These are phyloP conservation scores for Fusarium tupiense DNA, from an alignment of 2,329 filamentous ascomycete species.

Conservation along the genomic window DNA sequence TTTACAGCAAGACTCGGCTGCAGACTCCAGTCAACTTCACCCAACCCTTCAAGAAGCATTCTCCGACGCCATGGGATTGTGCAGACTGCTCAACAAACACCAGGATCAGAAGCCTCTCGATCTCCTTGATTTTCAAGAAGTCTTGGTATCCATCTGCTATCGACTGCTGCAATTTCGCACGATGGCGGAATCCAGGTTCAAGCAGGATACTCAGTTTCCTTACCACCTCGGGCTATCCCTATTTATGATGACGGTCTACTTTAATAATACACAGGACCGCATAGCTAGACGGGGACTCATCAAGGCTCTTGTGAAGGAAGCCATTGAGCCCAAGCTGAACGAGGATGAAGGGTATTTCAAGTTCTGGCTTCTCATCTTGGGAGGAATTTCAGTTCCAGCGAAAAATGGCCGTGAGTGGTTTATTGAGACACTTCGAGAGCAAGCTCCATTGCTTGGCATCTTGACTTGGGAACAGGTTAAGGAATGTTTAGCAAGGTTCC, in stretches of 20 bases:
- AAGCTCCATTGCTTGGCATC: background rate
- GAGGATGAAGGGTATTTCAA: background rate
- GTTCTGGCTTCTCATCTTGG: background rate
- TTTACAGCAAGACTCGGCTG: background rate
- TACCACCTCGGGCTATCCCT: background rate
- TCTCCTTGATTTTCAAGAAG: conserved; percentile 4
- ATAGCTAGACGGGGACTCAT: background rate
- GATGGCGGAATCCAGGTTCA: background rate
- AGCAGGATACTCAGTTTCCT: background rate
- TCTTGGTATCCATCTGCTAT: background rate
- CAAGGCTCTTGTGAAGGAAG: background rate
- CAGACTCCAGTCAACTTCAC: fast-evolving
- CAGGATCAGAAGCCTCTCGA: background rate
- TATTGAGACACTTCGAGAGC: background rate
- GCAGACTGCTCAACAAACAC: background rate
- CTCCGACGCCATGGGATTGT: background rate
- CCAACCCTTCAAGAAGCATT: background rate
- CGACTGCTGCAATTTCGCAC: background rate
- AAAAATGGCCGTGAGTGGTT: background rate
- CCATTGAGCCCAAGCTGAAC: fast-evolving
- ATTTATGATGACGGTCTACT: background rate
- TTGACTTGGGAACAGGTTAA: background rate
- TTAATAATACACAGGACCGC: background rate
- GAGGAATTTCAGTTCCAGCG: background rate
- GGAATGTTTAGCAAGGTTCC: background rate